Base-by-base conservation (phyloP, 2,329 filamentous ascomycete genomes). In the Aspergillus fumigatus region DNA sequence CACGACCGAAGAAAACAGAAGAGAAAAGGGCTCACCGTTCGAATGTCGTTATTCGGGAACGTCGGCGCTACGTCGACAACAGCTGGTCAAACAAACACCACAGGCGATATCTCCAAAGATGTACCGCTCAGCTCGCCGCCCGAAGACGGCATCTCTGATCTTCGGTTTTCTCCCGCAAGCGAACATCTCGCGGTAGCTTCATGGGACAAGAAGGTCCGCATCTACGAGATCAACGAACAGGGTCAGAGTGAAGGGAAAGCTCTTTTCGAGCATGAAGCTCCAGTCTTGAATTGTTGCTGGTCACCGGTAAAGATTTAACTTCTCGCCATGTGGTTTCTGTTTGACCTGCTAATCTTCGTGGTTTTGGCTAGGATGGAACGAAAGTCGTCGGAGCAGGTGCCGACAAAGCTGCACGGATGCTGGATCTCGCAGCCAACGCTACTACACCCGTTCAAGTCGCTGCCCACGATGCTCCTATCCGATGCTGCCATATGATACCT, bases 131-230 rank as follows among this genome's bases (percentile, higher is more conserved):
- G 79, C 58, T 84, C 87, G 62, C 89, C 89, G 14, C 94, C 94
- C 23, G 87, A 90, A 65, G 94, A 99, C 76, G 90, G 89, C 74
- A 88, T 97, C 69, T 92, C 92, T 38, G 90, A 92, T 70, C 82
- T 99, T 58, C 80, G 85, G 50, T 99, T 97, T 78, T 92, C 88
- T 14, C 85, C 88, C 1, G 81, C 81, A 53, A 83, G 78, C 63
- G 91, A 97, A 67, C 89, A 95, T 71, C 82, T 99, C 19, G 92
- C 93, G 25, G 90, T 97, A 38, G 81, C 91, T 50, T 96, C 91
- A 67, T 99, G 94, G 94, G 94, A 99, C 77, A 96, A 95, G 80
- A 96, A 96, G 74, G 91, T 97, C 61, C 88, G 92, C 70, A 93
- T 99, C 71, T 99, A 97, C 78, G 91, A 97, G 75, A 91, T 97